phyloP scores from a whole-genome alignment of 75 land plant species.

The Selaginella moellendorffii region DNA sequence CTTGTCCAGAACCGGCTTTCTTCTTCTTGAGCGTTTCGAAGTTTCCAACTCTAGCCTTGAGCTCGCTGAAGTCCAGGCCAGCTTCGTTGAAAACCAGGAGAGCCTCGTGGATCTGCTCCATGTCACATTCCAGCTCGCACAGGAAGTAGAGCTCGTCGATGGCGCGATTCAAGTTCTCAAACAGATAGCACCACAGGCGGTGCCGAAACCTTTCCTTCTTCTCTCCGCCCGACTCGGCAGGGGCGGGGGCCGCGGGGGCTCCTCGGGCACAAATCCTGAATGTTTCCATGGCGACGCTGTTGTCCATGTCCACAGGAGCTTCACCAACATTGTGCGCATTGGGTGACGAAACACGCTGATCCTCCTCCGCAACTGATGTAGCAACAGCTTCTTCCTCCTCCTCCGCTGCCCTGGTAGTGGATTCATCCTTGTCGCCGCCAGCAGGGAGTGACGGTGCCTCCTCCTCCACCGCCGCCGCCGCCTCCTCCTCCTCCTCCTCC shows the following conservation, averaged over 20 bases:
- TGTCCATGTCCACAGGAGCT: slow-evolving; percentile 2
- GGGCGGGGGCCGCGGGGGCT: not conserved
- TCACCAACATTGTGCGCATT: not conserved
- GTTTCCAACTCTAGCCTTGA: slow-evolving; percentile 55
- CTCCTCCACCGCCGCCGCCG: not conserved
- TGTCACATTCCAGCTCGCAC: slow-evolving; percentile 85
- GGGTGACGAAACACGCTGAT: not conserved
- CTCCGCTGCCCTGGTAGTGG: not conserved
- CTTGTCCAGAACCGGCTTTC: slow-evolving; percentile 22
- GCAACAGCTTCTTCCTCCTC: slow-evolving; percentile 1
- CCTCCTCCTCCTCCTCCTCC: slow-evolving; percentile 21
- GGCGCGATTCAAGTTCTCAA: slow-evolving; percentile 90
- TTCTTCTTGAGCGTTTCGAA: slow-evolving; percentile 47
- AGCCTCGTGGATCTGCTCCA: slow-evolving; percentile 85
- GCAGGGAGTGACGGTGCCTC: not conserved
- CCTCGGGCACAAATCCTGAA: not conserved
- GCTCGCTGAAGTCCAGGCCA: slow-evolving; percentile 62
- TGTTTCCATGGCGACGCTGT: not conserved
- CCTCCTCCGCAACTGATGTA: slow-evolving; percentile 2
- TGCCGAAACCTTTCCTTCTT: slow-evolving; percentile 89
- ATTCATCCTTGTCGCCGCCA: not conserved
- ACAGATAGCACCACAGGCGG: slow-evolving; percentile 87
- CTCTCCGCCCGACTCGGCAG: slow-evolving; percentile 19
- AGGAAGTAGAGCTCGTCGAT: slow-evolving; percentile 94
- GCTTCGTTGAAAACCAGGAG: slow-evolving; percentile 84